Evolutionary conservation across 176 grass and related monocot species (phyloP).

Genomic region (Ananas comosus): DNA sequence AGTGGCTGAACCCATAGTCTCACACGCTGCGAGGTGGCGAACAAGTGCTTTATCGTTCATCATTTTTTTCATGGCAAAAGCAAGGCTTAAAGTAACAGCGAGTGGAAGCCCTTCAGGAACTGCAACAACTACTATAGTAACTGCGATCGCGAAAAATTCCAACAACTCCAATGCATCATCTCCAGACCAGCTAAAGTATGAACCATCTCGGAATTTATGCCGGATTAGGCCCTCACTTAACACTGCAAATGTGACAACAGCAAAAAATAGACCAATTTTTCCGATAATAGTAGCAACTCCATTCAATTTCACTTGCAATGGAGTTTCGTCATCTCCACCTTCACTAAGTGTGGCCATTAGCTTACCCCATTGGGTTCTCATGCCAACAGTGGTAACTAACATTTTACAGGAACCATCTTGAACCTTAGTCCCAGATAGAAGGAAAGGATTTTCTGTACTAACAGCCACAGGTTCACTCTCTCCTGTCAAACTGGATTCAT

Average conservation of each 20-base stretch:
- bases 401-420: constrained; percentile 96
- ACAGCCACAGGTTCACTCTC: constrained; percentile 86
- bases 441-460: constrained; percentile 69
- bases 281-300: constrained; percentile 92
- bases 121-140: constrained; percentile 84
- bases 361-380: constrained; percentile 94
- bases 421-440: constrained; percentile 86
- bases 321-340: constrained; percentile 90
- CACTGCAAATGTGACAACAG: constrained; percentile 88
- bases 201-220: constrained; percentile 50
- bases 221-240: constrained; percentile 55
- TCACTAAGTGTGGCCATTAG: constrained; percentile 92
- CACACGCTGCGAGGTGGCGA: constrained; percentile 80
- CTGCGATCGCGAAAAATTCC: constrained; percentile 90
- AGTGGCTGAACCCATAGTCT: constrained; percentile 91
- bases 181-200: constrained; percentile 64
- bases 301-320: constrained; percentile 89
- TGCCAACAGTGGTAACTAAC: constrained; percentile 77
- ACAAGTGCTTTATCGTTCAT: constrained; percentile 98
- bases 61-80: constrained; percentile 99
- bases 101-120: constrained; percentile 89
- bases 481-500: constrained; percentile 89
- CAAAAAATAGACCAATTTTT: constrained; percentile 81
- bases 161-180: constrained; percentile 76
- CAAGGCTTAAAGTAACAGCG: constrained; percentile 88